phyloP scores from a whole-genome alignment of 495 filamentous ascomycete species.

The Oleoguttula mirabilis region DNA sequence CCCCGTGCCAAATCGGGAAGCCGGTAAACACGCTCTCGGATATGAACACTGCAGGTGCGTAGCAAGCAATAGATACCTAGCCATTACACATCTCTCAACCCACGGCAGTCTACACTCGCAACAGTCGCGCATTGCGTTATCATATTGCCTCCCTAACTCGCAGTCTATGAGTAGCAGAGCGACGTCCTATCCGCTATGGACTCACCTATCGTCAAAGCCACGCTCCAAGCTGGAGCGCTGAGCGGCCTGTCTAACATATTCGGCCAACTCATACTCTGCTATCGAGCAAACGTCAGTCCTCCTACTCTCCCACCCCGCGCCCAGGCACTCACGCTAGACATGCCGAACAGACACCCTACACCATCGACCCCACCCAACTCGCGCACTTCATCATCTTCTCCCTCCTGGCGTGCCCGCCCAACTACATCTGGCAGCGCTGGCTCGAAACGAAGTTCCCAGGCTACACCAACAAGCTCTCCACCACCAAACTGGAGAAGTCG shows the following conservation, averaged over 20 bases:
- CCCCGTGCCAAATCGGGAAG: neutral
- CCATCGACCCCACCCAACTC: slow-evolving; percentile 50
- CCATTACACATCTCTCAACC: neutral
- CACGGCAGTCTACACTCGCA: too few relatives aligned
- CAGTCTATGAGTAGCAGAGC: neutral
- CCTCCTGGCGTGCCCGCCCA: slow-evolving; percentile 65
- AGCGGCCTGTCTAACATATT: slow-evolving; percentile 67
- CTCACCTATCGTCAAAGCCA: slow-evolving; percentile 19
- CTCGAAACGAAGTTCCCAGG: slow-evolving; percentile 46
- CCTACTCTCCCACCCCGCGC: slow-evolving; percentile 27
- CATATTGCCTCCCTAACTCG: neutral
- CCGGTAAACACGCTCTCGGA: neutral
- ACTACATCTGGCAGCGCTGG: slow-evolving; percentile 70
- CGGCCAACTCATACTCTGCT: slow-evolving; percentile 65
- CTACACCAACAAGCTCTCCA: slow-evolving; percentile 17
- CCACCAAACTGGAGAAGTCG: slow-evolving; percentile 16
- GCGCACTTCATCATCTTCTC: slow-evolving; percentile 71
- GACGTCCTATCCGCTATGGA: slow-evolving; percentile 8
- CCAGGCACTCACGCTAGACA: too few relatives aligned
- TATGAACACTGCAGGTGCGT: neutral
- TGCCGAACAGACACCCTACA: slow-evolving; percentile 40
- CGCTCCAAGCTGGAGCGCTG: slow-evolving; percentile 38
- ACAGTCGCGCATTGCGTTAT: too few relatives aligned
- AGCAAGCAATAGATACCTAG: neutral
- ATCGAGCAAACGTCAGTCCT: slow-evolving; percentile 47